Percentiles rank a stretch among this genome's conserved stretches.
Evolutionary conservation across 768 basidiomycete species (phyloP).

Genomic region (Galerina sulciceps): DNA sequence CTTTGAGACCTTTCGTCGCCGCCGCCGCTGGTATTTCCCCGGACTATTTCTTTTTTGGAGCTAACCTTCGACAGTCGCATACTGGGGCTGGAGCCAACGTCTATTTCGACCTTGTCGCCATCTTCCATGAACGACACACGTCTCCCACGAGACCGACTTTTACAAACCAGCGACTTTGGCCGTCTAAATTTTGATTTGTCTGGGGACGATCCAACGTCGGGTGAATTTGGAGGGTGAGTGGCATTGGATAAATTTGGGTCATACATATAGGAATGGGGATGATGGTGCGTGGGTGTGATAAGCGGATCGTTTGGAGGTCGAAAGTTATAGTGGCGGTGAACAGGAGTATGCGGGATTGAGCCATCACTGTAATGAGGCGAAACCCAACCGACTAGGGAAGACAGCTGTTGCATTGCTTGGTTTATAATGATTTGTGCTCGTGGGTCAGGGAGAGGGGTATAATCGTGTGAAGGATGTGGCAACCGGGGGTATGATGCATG

Average conservation of each 20-base stretch:
- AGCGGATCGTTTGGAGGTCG: conserved; percentile 24
- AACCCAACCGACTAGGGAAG: conserved; percentile 35
- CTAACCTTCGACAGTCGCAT: conserved; percentile 2
- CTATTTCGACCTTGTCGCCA: conserved; percentile 24
- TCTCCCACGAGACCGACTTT: conserved; percentile 59
- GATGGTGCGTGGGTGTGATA: conserved; percentile 42
- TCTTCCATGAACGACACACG: conserved; percentile 59
- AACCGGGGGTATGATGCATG: conserved; percentile 24
- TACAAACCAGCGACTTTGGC: conserved; percentile 42
- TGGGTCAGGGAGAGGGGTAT: conserved; percentile 40
- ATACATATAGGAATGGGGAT: conserved; percentile 41
- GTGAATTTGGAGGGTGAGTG: conserved; percentile 57
- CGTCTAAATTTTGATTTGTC: conserved; percentile 28
- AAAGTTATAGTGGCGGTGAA: conserved; percentile 28
- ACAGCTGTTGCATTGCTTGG: conserved; percentile 48
- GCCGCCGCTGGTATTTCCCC: not conserved
- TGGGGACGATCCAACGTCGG: conserved; percentile 46
- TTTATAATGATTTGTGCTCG: conserved; percentile 46
- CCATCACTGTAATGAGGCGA: conserved; percentile 24
- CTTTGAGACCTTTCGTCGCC: not conserved
- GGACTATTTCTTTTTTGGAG: not conserved
- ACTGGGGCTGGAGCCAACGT: conserved; percentile 6
- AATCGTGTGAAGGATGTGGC: conserved; percentile 26
- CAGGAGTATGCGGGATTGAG: conserved; percentile 31
- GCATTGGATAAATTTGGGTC: conserved; percentile 50